Evolutionary conservation across 2,329 filamentous ascomycete species (phyloP).

Genomic region (Ophiostoma tasmaniense): DNA sequence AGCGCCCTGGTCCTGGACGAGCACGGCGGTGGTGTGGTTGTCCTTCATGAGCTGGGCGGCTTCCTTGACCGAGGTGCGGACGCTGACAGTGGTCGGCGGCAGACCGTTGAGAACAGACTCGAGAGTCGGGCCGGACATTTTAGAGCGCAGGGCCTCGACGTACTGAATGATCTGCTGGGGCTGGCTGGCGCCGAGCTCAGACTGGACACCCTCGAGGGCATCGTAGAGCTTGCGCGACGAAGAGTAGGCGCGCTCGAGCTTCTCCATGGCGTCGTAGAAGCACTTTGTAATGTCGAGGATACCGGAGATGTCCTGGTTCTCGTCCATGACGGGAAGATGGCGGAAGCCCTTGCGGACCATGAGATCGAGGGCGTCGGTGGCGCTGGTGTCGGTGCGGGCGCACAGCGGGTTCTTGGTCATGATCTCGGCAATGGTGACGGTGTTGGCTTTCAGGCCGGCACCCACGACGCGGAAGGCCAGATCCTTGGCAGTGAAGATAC

Average conservation of each 20-base stretch:
- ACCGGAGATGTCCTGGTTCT: slow-evolving; percentile 98
- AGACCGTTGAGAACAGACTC: slow-evolving; percentile 89
- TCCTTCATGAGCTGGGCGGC: slow-evolving; percentile 96
- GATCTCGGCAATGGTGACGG: slow-evolving; percentile 91
- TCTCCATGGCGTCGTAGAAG: slow-evolving; percentile 99
- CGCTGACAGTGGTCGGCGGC: slow-evolving; percentile 88
- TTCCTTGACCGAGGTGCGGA: slow-evolving; percentile 92
- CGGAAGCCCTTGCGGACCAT: slow-evolving; percentile 99
- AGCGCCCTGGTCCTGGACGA: slow-evolving; percentile 92
- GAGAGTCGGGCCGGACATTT: slow-evolving; percentile 96
- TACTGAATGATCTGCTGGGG: slow-evolving; percentile 99
- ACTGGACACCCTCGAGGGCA: slow-evolving; percentile 94
- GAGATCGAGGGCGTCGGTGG: slow-evolving; percentile 90
- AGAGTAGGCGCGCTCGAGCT: slow-evolving; percentile 92
- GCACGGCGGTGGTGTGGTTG: slow-evolving; percentile 91
- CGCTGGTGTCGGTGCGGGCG: slow-evolving; percentile 93
- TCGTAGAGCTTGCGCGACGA: slow-evolving; percentile 98
- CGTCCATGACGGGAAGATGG: slow-evolving; percentile 97
- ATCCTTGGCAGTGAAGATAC: slow-evolving; percentile 98
- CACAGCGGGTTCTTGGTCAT: slow-evolving; percentile 99
- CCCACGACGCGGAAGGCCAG: slow-evolving; percentile 95
- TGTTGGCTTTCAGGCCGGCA: slow-evolving; percentile 76
- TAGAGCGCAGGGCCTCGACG: slow-evolving; percentile 85
- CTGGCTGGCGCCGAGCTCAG: slow-evolving; percentile 88
- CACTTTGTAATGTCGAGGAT: slow-evolving; percentile 98